Evolutionary conservation across 805 yeast genomes (phyloP).

Genomic region (Candida vartiovaarae): DNA sequence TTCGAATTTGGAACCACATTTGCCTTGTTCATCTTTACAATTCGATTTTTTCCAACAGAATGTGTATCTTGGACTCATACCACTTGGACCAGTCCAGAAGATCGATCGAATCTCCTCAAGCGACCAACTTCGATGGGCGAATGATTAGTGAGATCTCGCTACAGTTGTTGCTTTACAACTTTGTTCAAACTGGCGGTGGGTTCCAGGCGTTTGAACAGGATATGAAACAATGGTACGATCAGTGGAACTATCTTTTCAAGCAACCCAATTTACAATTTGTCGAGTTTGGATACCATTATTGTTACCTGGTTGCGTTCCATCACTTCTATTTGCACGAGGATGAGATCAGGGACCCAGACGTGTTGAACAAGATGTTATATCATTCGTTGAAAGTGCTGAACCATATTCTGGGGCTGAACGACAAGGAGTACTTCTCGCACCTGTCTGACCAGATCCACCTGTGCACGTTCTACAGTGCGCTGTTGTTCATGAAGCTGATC

Average conservation of each 20-base stretch:
- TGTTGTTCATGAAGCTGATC: conserved; percentile 19
- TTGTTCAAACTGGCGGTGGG: conserved; percentile 34
- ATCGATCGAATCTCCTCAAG: conserved; percentile 46
- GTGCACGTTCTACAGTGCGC: conserved; percentile 17
- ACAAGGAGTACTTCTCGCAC: conserved; percentile 55
- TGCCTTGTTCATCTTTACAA: conserved; percentile 60
- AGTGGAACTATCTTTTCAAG: conserved; percentile 62
- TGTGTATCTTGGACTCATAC: conserved; percentile 53
- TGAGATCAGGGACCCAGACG: conserved; percentile 15
- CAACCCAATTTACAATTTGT: conserved; percentile 73
- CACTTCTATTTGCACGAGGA: conserved; percentile 26
- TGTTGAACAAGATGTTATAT: conserved; percentile 19
- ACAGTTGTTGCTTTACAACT: conserved; percentile 51
- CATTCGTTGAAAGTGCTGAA: conserved; percentile 21
- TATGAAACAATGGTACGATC: conserved; percentile 53
- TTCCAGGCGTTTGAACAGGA: conserved; percentile 36
- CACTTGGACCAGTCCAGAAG: conserved; percentile 53
- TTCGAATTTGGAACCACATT: conserved; percentile 67
- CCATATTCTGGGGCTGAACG: conserved; percentile 21
- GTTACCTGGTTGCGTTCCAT: conserved; percentile 43
- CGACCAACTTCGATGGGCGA: conserved; percentile 77
- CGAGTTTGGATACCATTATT: conserved; percentile 61
- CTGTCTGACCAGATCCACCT: conserved; percentile 67
- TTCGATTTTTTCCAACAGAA: conserved; percentile 59
- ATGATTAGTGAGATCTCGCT: conserved; percentile 71